Base-by-base conservation (phyloP, 129 eudicot genomes). In the Artemisia argyi region DNA sequence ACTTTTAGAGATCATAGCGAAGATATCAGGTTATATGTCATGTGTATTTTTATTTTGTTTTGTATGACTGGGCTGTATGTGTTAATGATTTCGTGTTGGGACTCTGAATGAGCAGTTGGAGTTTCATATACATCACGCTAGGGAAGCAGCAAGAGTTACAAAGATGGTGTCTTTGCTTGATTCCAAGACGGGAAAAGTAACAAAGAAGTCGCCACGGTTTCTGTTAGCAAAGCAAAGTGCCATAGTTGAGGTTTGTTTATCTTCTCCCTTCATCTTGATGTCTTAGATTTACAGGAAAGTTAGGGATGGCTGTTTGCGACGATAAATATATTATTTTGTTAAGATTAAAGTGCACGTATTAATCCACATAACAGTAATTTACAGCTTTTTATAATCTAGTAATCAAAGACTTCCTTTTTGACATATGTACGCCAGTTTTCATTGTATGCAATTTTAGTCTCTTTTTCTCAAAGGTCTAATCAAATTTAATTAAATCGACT, bases 221-320 rank as follows among this genome's bases (percentile, higher is more conserved):
- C 78, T 95, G 32, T 55, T 88, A 70, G 68, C 99, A 60, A 95
- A 90, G 87, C 99, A 95, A 82, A 90, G 87, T 81, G 99, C 99
- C 0, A 76, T 90, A 11, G 62, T 95, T 61, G 96, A 90, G 99
- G 99, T 95, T 77, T 19, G 85, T 85, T 32, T 20, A 14, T 22
- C 52, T 26, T 7, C n/a, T 14, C 17, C 22, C n/a, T 39, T 47
- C 17, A 12, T 48, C 56, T 9, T 6, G 35, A 47, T 1, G 11
- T 44, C 12, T 39, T 39, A 39, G 46, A 39, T 11, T 39, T 39
- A 1, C 6, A 39, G 11, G 46, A 39, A 39, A 39, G 46, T 39
- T 39, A 39, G 46, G 46, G 46, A 39, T 39, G 46, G 46, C 1
- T 7, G 46, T 39, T 39, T 39, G 46, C 10, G 46, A 9, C 11